Evolutionary conservation across 148 eudicot genomes (phyloP).

Genomic region (Euryodendron excelsum): DNA sequence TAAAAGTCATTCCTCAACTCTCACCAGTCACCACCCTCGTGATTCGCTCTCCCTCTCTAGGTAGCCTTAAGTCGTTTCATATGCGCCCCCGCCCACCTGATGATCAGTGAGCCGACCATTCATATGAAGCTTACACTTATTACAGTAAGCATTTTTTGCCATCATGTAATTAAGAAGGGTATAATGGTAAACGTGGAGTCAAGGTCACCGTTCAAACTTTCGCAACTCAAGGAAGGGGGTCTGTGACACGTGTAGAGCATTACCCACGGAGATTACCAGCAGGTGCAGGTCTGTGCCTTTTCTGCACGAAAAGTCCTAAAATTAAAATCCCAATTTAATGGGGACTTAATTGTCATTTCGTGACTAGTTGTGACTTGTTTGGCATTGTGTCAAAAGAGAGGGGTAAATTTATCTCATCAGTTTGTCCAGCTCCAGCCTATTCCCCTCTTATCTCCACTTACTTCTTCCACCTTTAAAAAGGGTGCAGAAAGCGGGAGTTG

Average conservation of each 20-base stretch:
- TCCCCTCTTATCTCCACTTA: background rate
- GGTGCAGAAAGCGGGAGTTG: constrained; percentile 69
- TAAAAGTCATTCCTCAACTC: background rate
- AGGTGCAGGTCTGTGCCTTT: background rate
- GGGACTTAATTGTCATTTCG: constrained; percentile 2
- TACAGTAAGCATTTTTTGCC: background rate
- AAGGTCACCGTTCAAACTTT: constrained; percentile 8
- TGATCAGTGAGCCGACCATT: too few species aligned
- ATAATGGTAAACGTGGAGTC: background rate
- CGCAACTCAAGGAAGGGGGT: background rate
- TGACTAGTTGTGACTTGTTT: background rate
- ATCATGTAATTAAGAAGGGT: background rate
- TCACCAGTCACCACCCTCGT: too few species aligned
- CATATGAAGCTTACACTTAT: background rate
- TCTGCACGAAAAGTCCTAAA: background rate
- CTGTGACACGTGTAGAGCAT: constrained; percentile 4
- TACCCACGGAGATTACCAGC: constrained; percentile 11
- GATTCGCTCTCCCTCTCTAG: background rate
- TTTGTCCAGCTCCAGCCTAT: background rate
- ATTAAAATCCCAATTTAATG: background rate
- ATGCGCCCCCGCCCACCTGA: too few species aligned
- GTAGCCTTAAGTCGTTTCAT: background rate
- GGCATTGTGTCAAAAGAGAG: background rate
- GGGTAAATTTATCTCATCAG: background rate
- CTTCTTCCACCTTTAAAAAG: constrained; percentile 39